Percentiles rank a stretch among this genome's conserved stretches.
These are phyloP conservation scores for Yamadazyma scolyti DNA, from an alignment of 805 yeast species.

Conservation along the genomic window DNA sequence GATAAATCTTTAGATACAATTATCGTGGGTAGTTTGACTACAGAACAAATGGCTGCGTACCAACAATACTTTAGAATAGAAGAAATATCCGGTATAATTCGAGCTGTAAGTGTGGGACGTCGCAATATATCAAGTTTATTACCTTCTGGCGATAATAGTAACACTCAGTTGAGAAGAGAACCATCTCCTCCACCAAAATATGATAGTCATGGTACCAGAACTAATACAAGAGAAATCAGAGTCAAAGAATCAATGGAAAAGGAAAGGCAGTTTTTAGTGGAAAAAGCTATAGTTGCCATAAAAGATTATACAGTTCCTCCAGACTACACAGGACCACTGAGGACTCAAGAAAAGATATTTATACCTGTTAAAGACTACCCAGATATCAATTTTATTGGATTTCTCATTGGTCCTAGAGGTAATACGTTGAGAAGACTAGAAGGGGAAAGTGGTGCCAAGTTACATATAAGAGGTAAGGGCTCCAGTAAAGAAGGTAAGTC, in stretches of 20 bases:
- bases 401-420: conserved; percentile 93
- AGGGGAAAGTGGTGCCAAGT: conserved; percentile 79
- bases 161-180: conserved; percentile 47
- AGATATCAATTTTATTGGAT: conserved; percentile 88
- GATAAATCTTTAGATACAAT: conserved; percentile 25
- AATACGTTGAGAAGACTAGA: conserved; percentile 79
- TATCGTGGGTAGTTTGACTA: conserved; percentile 42
- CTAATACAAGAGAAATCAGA: conserved; percentile 76
- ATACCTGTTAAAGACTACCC: conserved; percentile 87
- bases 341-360: conserved; percentile 74
- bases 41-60: conserved; percentile 78
- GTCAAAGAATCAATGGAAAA: conserved; percentile 60
- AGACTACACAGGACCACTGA: conserved; percentile 67
- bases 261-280: conserved; percentile 79
- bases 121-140: conserved; percentile 43
- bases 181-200: conserved; percentile 93
- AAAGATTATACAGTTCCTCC: conserved; percentile 80
- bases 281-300: conserved; percentile 62
- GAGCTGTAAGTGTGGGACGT: conserved; percentile 23
- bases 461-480: conserved; percentile 92
- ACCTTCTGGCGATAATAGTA: conserved; percentile 33
- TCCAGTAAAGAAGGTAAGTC: conserved; percentile 88
- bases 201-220: conserved; percentile 77
- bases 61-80: conserved; percentile 69
- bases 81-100: conserved; percentile 65